Conservation (phyloP, 768 basidiomycete genomes). For the Hygrocybe punicea region DNA sequence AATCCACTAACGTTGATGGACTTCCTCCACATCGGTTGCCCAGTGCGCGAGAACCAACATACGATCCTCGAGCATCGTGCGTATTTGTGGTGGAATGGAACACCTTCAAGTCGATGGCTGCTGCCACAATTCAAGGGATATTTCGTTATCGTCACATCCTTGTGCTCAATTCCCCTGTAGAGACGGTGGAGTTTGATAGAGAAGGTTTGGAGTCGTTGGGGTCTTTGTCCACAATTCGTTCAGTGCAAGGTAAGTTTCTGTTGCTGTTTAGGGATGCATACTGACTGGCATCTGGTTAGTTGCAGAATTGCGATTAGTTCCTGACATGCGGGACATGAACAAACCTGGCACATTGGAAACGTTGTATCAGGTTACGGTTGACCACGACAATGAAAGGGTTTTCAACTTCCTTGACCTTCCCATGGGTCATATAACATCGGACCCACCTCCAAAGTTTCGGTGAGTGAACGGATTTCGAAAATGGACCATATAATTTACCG, state of each 20-base stretch:
- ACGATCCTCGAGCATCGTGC: neutral
- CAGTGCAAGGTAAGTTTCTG: neutral
- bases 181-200: neutral
- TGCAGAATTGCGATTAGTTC: neutral
- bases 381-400: neutral
- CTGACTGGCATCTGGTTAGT: neutral
- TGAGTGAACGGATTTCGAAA: neutral
- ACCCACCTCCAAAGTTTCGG: neutral
- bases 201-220: neutral
- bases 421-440: neutral
- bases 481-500: neutral
- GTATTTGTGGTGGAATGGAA: neutral
- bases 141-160: neutral
- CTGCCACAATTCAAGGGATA: neutral
- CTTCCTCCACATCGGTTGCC: neutral
- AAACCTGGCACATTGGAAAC: neutral
- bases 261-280: neutral
- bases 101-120: neutral
- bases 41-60: neutral
- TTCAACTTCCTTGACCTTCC: neutral
- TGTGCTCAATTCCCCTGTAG: neutral
- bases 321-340: neutral
- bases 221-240: neutral
- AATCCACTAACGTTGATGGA: neutral
- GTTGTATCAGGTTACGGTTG: neutral